Conservation (phyloP, 1,284 basidiomycete genomes). For the Fomitopsis pinicola region DNA sequence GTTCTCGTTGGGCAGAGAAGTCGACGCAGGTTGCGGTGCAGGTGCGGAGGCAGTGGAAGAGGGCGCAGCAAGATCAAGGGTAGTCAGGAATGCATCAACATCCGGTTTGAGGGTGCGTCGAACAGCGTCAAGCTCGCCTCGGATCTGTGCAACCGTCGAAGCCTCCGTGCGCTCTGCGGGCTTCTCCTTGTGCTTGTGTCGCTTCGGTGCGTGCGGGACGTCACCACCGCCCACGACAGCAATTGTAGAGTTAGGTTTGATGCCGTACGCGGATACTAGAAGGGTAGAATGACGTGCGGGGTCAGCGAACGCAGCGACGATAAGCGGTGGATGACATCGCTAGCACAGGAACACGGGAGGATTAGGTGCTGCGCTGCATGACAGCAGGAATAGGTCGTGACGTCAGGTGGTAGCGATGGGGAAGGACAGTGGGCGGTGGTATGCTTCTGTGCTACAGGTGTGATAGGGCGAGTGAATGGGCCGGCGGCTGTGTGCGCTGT, state of each 20-base stretch:
- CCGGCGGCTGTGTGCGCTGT: not conserved
- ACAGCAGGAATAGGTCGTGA: conserved; percentile 1
- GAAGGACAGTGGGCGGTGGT: not conserved
- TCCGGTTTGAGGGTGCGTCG: conserved; percentile 47
- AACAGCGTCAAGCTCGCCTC: conserved; percentile 54
- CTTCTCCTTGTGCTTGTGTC: conserved; percentile 19
- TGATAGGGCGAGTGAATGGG: conserved; percentile 4
- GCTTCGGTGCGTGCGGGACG: conserved; percentile 18
- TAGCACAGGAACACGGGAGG: conserved; percentile 1
- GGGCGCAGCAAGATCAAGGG: conserved; percentile 21
- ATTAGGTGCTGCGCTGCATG: not conserved
- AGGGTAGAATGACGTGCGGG: conserved; percentile 1
- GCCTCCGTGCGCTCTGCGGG: conserved; percentile 43
- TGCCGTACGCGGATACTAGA: conserved; percentile 60
- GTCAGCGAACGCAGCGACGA: not conserved
- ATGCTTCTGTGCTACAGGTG: not conserved
- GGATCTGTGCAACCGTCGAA: conserved; percentile 50
- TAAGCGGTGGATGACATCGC: conserved; percentile 1
- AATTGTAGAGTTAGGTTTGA: conserved; percentile 58
- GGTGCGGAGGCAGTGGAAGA: conserved; percentile 13
- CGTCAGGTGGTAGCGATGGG: not conserved
- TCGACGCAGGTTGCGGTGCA: conserved; percentile 6
- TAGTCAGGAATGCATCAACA: conserved; percentile 52
- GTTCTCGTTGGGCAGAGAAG: conserved; percentile 9
- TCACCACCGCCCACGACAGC: conserved; percentile 49